Evolutionary conservation across 208 protist species (phyloP).

Genomic region (Trypanosoma boissoni): DNA sequence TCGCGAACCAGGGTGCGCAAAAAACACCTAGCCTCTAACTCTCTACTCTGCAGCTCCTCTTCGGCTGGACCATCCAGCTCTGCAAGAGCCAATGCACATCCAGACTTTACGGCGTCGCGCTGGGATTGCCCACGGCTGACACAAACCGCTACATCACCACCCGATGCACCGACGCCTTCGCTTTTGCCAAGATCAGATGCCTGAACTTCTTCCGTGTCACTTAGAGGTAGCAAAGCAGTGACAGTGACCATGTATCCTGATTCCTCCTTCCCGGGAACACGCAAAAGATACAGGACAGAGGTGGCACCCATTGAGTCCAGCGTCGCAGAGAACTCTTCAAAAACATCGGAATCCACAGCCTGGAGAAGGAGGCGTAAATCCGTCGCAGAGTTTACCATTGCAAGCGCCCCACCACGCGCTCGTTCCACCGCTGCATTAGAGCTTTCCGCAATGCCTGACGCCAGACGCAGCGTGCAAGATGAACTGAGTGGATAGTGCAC

Average conservation of each 20-base stretch:
- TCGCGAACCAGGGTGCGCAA: conserved; percentile 16
- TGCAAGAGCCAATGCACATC: conserved; percentile 26
- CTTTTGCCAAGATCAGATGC: neutral
- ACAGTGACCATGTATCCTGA: conserved; percentile 21
- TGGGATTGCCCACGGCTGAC: conserved; percentile 21
- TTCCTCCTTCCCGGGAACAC: neutral
- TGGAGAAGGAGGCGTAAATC: conserved; percentile 26
- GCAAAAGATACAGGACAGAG: conserved; percentile 18
- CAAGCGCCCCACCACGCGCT: conserved; percentile 21
- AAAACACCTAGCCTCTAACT: conserved; percentile 30
- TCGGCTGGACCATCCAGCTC: conserved; percentile 23
- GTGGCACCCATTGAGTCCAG: conserved; percentile 22
- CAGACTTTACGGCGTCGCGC: conserved; percentile 40
- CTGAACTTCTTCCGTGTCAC: conserved; percentile 11
- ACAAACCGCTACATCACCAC: conserved; percentile 31
- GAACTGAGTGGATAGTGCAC: conserved; percentile 29
- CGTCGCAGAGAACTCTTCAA: conserved; percentile 23
- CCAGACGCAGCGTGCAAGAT: conserved; percentile 21
- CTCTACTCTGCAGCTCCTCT: conserved; percentile 24
- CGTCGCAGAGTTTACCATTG: conserved; percentile 11
- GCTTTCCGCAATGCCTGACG: conserved; percentile 19
- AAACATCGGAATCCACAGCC: conserved; percentile 30
- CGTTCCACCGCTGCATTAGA: conserved; percentile 21
- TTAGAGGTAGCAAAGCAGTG: conserved; percentile 20
- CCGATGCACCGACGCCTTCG: neutral